Base-by-base conservation (phyloP, 179 eudicot genomes). In the Corrigiola litoralis region DNA sequence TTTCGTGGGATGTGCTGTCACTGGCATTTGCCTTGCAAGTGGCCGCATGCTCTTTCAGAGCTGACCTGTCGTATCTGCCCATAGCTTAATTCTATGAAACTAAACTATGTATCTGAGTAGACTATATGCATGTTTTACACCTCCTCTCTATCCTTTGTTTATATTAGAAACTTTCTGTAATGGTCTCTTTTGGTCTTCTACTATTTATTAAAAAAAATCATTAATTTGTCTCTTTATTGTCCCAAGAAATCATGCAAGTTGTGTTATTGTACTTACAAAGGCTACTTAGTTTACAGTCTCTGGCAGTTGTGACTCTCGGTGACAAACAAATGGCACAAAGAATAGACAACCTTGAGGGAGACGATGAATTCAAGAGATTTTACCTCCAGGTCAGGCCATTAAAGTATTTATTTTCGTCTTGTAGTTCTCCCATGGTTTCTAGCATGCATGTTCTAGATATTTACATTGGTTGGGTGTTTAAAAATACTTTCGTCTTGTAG, bases 251-350 rank as follows among this genome's bases (percentile, higher is more conserved):
- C 41, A 46, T 14, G 1, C 20, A 34, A 54, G 7, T 1, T 49
- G 23, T 60, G 20, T 60, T 21, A 4, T 28, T 50, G 5, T 31
- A 5, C 63, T 58, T 20, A 7, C 8, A 14, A 6, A 42, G 41
- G 23, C 54, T 66, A 21, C 46, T 68, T 54, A 69, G 32, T 54
- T 37, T 78, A 54, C 85, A 95, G 99, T 67, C 99, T 21, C 72
- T 91, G 70, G 99, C 97, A 24, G 99, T 95, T 74, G 99, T 78
- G 77, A 95, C 99, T 34, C 95, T 95, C 69, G 99, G 97, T 55
- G 97, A 95, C 79, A 86, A 77, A 65, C 87, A 85, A 77, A 91
- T 88, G 99, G 99, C 97, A 59, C 99, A 95, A 69, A 86, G 90
- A 81, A 76, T 95, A 70, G 99, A 95, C 81, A 91, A 67, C 71